A percentile compares a stretch with the other conserved stretches of the same genome.
These are phyloP conservation scores for Hypomontagnella monticulosa DNA, from an alignment of 495 filamentous ascomycete genomes.

Conservation along the genomic window DNA sequence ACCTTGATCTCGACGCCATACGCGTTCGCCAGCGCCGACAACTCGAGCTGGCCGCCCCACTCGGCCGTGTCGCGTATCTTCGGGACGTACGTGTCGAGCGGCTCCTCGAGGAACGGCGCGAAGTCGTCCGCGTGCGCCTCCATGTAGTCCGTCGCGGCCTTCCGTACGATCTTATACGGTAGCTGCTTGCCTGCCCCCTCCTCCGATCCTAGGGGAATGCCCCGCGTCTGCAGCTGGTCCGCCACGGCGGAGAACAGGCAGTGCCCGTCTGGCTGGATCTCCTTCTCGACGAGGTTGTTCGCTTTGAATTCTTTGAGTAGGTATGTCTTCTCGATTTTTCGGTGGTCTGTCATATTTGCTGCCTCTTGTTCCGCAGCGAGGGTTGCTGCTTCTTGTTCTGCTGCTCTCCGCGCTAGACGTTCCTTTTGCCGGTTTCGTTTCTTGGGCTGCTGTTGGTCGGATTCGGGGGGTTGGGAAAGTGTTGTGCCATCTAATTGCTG, in stretches of 20 bases:
- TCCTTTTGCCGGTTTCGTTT: conserved; percentile 94
- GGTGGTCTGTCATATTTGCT: conserved; percentile 74
- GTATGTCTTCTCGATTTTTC: conserved; percentile 71
- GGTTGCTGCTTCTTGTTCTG: conserved; percentile 76
- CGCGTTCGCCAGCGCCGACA: conserved; percentile 82
- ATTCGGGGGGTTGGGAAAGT: conserved; percentile 24
- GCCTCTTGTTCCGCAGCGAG: conserved; percentile 78
- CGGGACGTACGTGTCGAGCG: conserved; percentile 73
- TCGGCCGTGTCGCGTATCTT: conserved; percentile 90
- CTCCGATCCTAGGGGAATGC: conserved; percentile 50
- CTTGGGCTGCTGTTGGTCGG: conserved; percentile 53
- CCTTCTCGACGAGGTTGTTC: conserved; percentile 73
- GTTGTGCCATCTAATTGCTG: conserved; percentile 30
- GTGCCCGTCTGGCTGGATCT: conserved; percentile 90
- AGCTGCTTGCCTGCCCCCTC: conserved; percentile 34
- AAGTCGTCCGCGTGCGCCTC: conserved; percentile 61
- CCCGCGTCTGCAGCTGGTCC: conserved; percentile 71
- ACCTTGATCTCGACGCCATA: conserved; percentile 87
- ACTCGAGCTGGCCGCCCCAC: conserved; percentile 95
- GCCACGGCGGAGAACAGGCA: conserved; percentile 95
- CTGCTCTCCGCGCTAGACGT: conserved; percentile 85
- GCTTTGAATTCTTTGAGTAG: conserved; percentile 73
- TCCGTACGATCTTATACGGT: conserved; percentile 64
- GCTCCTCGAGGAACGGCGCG: conserved; percentile 82
- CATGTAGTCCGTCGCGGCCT: conserved; percentile 68